These are phyloP conservation scores for Cryphonectria radicalis DNA, from an alignment of 2,329 filamentous ascomycete genomes.

Conservation along the genomic window DNA sequence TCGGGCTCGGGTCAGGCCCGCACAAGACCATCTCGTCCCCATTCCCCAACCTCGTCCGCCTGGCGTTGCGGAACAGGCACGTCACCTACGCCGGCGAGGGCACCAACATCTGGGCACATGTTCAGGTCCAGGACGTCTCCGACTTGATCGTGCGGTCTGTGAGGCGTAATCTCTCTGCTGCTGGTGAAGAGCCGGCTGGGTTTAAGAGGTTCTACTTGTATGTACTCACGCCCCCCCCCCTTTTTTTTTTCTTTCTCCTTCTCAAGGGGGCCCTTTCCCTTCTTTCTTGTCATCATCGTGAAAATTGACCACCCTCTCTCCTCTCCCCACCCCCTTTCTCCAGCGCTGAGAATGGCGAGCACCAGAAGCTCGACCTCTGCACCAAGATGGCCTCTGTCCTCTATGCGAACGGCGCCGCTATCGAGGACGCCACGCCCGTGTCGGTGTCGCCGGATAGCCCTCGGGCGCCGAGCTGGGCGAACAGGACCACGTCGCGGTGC, in stretches of 20 bases:
- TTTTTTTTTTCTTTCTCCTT: background rate
- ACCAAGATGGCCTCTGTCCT: conserved; percentile 15
- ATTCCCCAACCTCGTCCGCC: conserved; percentile 12
- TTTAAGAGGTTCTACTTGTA: conserved; percentile 18
- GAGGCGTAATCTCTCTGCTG: background rate
- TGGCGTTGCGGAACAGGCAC: conserved; percentile 13
- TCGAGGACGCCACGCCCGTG: conserved; percentile 6
- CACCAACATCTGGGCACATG: conserved; percentile 18
- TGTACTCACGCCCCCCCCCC: background rate
- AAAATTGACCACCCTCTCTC: background rate
- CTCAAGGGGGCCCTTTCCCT: no score
- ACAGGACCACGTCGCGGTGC: conserved; percentile 6
- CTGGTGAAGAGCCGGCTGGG: conserved; percentile 6
- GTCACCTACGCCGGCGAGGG: conserved; percentile 13
- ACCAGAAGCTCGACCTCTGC: conserved; percentile 13
- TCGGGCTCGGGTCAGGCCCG: conserved; percentile 12
- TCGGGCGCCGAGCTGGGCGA: background rate
- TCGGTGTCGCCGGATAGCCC: conserved; percentile 7
- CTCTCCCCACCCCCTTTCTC: background rate
- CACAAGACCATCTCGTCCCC: conserved; percentile 17
- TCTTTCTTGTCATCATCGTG: no score
- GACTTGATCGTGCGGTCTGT: conserved; percentile 8
- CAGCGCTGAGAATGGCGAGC: conserved; percentile 17
- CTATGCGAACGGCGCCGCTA: background rate
- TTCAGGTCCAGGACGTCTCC: conserved; percentile 12